phyloP scores from a whole-genome alignment of 768 basidiomycete species.

The Amanita pallidorosea region DNA sequence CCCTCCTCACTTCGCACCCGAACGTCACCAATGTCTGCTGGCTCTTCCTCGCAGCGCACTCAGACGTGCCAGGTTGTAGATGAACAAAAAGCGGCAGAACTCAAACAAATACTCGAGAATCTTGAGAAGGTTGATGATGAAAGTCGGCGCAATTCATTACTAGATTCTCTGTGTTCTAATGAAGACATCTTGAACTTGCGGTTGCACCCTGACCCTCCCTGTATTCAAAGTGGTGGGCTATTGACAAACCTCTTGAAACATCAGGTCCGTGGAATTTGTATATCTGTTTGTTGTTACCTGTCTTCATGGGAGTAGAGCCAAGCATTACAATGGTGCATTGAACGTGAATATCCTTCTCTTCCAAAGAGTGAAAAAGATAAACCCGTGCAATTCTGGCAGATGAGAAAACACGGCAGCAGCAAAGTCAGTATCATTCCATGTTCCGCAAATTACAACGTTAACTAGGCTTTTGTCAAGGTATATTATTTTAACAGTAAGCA shows the following conservation, averaged over 20 bases:
- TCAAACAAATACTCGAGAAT: slow-evolving; percentile 48
- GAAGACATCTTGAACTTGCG: slow-evolving; percentile 70
- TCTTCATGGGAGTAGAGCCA: slow-evolving; percentile 40
- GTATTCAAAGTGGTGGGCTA: slow-evolving; percentile 53
- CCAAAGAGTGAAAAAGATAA: slow-evolving; percentile 57
- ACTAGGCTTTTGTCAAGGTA: slow-evolving; percentile 18
- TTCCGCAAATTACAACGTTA: neutral
- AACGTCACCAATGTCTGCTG: neutral
- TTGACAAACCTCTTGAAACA: slow-evolving; percentile 71
- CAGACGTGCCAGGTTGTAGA: slow-evolving; percentile 22
- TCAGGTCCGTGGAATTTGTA: slow-evolving; percentile 40
- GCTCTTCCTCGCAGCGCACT: neutral
- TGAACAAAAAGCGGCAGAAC: slow-evolving; percentile 51
- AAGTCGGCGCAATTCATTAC: slow-evolving; percentile 53
- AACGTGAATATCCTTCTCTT: slow-evolving; percentile 66
- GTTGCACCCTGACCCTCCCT: slow-evolving; percentile 60
- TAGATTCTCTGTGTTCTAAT: slow-evolving; percentile 56
- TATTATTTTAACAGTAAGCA: slow-evolving; percentile 63
- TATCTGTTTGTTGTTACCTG: neutral
- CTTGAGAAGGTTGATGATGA: slow-evolving; percentile 77
- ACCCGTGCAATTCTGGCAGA: slow-evolving; percentile 87
- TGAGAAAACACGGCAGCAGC: slow-evolving; percentile 35
- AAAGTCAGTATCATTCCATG: slow-evolving; percentile 31
- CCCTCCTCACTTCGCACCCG: neutral
- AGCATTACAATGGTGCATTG: slow-evolving; percentile 80